Evolutionary conservation across 331 rosid genomes (phyloP).

Genomic region (Cucumis variabilis): DNA sequence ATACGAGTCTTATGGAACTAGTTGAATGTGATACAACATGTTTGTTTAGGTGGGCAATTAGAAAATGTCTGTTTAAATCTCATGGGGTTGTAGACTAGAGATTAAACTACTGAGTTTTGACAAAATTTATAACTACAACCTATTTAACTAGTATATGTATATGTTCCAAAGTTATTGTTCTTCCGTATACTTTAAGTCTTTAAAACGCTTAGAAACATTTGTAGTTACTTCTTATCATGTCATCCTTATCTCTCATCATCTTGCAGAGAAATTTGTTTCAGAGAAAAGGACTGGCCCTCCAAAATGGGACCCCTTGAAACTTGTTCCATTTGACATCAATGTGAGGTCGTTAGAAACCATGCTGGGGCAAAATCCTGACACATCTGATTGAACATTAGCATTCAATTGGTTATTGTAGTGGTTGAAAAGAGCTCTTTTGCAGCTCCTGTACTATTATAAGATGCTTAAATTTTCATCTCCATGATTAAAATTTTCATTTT

Average conservation of each 20-base stretch:
- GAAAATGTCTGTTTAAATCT: no score
- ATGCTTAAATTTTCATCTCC: not conserved
- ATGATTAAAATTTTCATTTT: not conserved
- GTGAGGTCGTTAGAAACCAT: slow-evolving; percentile 63
- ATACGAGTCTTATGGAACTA: no score
- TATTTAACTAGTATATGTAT: not conserved
- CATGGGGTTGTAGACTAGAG: no score
- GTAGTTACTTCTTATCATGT: not conserved
- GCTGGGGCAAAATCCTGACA: slow-evolving; percentile 73
- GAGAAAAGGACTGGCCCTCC: slow-evolving; percentile 55
- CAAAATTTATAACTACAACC: not conserved
- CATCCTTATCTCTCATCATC: not conserved
- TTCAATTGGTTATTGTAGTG: not conserved
- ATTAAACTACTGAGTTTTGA: not conserved
- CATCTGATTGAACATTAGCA: slow-evolving; percentile 70
- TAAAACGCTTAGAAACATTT: not conserved
- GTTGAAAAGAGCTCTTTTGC: not conserved
- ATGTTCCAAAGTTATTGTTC: not conserved
- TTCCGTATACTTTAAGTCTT: not conserved
- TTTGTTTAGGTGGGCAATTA: no score
- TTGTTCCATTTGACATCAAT: slow-evolving; percentile 68
- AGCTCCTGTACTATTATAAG: not conserved
- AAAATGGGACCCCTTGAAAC: slow-evolving; percentile 73
- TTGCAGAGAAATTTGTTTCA: slow-evolving; percentile 69
- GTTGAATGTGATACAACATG: no score